These are phyloP conservation scores for Trichaptum fuscoviolaceum DNA, from an alignment of 768 basidiomycete genomes.

Conservation along the genomic window DNA sequence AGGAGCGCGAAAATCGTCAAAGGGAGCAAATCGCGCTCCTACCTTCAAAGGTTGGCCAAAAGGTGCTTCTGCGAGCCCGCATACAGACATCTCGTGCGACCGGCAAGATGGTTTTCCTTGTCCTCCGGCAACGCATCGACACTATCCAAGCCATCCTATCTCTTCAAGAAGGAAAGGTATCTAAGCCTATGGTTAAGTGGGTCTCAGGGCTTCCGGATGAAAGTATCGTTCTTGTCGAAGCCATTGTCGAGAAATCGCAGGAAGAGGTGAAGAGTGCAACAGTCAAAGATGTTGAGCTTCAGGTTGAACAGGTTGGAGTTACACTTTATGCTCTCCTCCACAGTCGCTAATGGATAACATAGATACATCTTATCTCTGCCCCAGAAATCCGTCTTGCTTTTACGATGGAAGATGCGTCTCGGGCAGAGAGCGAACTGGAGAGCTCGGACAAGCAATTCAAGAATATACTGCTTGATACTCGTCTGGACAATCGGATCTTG, in stretches of 20 bases:
- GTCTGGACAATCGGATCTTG: slow-evolving; percentile 89
- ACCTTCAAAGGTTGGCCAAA: slow-evolving; percentile 59
- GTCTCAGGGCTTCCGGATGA: slow-evolving; percentile 71
- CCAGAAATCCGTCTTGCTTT: slow-evolving; percentile 81
- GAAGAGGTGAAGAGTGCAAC: slow-evolving; percentile 90
- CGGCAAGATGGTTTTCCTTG: slow-evolving; percentile 94
- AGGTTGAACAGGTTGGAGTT: slow-evolving; percentile 61
- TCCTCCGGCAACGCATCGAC: slow-evolving; percentile 81
- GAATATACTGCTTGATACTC: slow-evolving; percentile 85
- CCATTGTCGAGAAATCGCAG: slow-evolving; percentile 68
- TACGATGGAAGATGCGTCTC: slow-evolving; percentile 85
- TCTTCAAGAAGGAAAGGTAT: slow-evolving; percentile 69
- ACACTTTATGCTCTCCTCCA: background rate
- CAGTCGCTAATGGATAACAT: slow-evolving; percentile 5
- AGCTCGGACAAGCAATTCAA: slow-evolving; percentile 56
- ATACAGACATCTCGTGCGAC: slow-evolving; percentile 89
- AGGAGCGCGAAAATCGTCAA: slow-evolving; percentile 57
- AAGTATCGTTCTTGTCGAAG: slow-evolving; percentile 89
- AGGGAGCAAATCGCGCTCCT: slow-evolving; percentile 67
- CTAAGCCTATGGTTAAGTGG: slow-evolving; percentile 98
- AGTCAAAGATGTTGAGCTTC: slow-evolving; percentile 82
- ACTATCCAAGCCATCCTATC: slow-evolving; percentile 83
- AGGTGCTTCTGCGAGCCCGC: slow-evolving; percentile 81
- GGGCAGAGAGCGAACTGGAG: slow-evolving; percentile 71
- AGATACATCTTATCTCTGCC: slow-evolving; percentile 82